Conservation (phyloP, 2,329 filamentous ascomycete species). For the Trichoderma aggressivum region DNA sequence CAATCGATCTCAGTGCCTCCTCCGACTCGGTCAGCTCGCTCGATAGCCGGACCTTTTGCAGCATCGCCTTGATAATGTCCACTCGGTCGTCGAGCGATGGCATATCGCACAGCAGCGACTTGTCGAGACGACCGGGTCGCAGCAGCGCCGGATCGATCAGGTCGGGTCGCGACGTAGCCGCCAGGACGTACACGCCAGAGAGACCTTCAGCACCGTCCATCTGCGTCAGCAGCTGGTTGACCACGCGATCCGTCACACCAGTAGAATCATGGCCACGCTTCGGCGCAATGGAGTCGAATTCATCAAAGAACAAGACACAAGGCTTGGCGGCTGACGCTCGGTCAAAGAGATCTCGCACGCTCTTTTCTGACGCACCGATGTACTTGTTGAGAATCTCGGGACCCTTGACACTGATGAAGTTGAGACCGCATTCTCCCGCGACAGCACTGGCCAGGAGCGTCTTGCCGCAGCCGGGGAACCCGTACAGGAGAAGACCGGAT, state of each 20-base stretch:
- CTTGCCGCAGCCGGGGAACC: conserved; percentile 94
- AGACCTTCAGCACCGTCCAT: conserved; percentile 98
- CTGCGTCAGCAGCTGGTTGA: conserved; percentile 96
- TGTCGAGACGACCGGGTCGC: conserved; percentile 87
- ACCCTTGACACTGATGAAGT: conserved; percentile 98
- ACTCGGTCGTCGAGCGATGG: conserved; percentile 74
- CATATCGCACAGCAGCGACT: conserved; percentile 88
- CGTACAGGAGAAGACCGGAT: conserved; percentile 88
- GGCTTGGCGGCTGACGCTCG: conserved; percentile 85
- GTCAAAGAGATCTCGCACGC: conserved; percentile 91
- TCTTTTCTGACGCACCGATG: conserved; percentile 96
- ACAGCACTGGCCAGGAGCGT: conserved; percentile 93
- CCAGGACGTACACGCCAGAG: conserved; percentile 91
- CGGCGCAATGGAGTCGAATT: conserved; percentile 96
- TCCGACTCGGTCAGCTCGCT: conserved; percentile 58
- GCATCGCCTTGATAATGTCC: conserved; percentile 85
- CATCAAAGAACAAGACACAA: conserved; percentile 96
- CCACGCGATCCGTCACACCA: conserved; percentile 96
- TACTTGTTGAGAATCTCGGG: conserved; percentile 99
- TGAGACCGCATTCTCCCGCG: conserved; percentile 95
- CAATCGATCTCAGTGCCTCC: conserved; percentile 67
- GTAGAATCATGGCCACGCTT: conserved; percentile 97
- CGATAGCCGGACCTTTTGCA: conserved; percentile 72
- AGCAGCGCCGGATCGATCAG: conserved; percentile 92
- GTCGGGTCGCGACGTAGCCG: conserved; percentile 89